phyloP scores from a whole-genome alignment of 2,329 filamentous ascomycete species.

The Incumbomyces lentus region DNA sequence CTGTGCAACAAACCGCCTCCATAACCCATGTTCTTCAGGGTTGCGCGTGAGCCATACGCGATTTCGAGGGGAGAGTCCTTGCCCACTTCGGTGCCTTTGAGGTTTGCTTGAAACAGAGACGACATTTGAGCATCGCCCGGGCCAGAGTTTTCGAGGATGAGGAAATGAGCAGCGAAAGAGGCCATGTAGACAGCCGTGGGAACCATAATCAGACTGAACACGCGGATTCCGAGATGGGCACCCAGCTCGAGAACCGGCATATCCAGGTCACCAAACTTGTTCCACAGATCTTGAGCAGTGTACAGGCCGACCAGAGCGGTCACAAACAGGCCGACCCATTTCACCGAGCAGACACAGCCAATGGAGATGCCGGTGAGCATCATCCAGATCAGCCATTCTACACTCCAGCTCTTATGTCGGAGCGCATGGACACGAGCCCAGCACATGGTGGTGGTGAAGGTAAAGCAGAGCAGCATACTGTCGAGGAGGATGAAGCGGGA shows the following conservation, averaged over 20 bases:
- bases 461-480: conserved; percentile 97
- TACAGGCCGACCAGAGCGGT: conserved; percentile 92
- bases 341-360: conserved; percentile 95
- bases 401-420: conserved; percentile 73
- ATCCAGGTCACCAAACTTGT: conserved; percentile 88
- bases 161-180: conserved; percentile 90
- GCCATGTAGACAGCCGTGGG: conserved; percentile 89
- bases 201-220: conserved; percentile 77
- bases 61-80: conserved; percentile 90
- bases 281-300: conserved; percentile 93
- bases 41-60: conserved; percentile 77
- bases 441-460: conserved; percentile 93
- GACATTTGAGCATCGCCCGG: conserved; percentile 99
- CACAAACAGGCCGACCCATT: conserved; percentile 93
- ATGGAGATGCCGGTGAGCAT: conserved; percentile 90
- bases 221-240: conserved; percentile 67
- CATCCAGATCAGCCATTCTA: conserved; percentile 91
- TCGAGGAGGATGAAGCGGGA: conserved; percentile 96
- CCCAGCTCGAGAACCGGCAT: conserved; percentile 71
- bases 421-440: conserved; percentile 94
- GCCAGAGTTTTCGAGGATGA: conserved; percentile 83
- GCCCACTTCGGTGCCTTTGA: conserved; percentile 85
- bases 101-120: conserved; percentile 95
- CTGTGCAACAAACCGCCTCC: conserved; percentile 65
- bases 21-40: conserved; percentile 98